These are phyloP conservation scores for Penicillium sp. DNA, from an alignment of 2,329 filamentous ascomycete species.

Conservation along the genomic window DNA sequence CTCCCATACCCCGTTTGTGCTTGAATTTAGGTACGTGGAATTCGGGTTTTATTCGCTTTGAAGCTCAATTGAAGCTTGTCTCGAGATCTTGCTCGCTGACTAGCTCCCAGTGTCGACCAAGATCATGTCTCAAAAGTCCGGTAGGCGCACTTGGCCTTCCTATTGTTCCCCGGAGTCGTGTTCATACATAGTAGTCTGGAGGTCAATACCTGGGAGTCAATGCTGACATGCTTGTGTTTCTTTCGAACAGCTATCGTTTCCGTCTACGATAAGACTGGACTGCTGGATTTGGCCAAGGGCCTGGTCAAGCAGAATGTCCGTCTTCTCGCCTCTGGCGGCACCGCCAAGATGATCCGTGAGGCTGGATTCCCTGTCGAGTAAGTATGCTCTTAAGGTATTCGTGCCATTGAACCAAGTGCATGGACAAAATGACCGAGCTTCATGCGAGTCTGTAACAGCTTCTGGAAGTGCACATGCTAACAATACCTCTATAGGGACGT, in stretches of 20 bases:
- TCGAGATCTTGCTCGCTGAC: conserved; percentile 15
- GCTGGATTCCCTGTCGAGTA: conserved; percentile 94
- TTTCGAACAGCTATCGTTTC: conserved; percentile 76
- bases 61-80: conserved; percentile 2
- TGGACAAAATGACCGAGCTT: background rate
- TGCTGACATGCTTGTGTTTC: conserved; percentile 17
- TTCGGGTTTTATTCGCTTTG: conserved; percentile 9
- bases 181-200: conserved; percentile 20
- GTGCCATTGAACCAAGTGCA: background rate
- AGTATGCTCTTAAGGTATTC: conserved; percentile 40
- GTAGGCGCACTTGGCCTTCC: conserved; percentile 34
- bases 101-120: conserved; percentile 26
- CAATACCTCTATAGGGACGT: conserved; percentile 69
- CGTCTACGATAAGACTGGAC: conserved; percentile 97
- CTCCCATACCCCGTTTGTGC: conserved; percentile 20
- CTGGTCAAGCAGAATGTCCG: conserved; percentile 87
- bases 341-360: conserved; percentile 93
- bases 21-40: conserved; percentile 26
- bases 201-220: conserved; percentile 10
- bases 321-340: conserved; percentile 92
- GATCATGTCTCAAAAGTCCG: conserved; percentile 48
- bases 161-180: conserved; percentile 24
- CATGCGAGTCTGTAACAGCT: background rate
- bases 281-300: conserved; percentile 89
- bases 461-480: conserved; percentile 4